These are phyloP conservation scores for Yarrowia phangngaensis DNA, from an alignment of 805 yeast species.

Conservation along the genomic window DNA sequence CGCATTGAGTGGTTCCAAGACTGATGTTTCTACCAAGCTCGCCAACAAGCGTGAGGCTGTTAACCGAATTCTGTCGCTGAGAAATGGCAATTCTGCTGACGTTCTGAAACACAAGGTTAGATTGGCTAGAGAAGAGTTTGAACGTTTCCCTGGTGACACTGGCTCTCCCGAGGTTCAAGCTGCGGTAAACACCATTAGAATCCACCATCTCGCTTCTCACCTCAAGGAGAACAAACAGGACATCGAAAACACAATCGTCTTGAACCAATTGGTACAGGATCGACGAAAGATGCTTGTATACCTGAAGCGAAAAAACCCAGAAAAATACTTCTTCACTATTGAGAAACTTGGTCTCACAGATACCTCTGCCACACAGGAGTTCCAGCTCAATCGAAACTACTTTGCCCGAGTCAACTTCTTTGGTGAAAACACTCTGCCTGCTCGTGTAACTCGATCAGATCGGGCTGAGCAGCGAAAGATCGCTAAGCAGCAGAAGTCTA, in stretches of 20 bases:
- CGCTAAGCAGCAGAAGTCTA: conserved; percentile 20
- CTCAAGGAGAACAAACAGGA: conserved; percentile 69
- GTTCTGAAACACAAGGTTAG: conserved; percentile 54
- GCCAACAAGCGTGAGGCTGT: conserved; percentile 59
- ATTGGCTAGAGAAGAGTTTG: conserved; percentile 75
- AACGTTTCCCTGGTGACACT: conserved; percentile 81
- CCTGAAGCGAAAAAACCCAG: conserved; percentile 73
- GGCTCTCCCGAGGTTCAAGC: conserved; percentile 97
- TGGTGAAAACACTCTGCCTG: conserved; percentile 41
- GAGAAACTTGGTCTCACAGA: conserved; percentile 86
- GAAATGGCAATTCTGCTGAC: conserved; percentile 62
- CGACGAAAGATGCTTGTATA: conserved; percentile 82
- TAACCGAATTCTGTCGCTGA: conserved; percentile 65
- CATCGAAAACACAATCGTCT: conserved; percentile 58
- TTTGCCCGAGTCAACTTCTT: conserved; percentile 40
- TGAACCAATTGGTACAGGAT: conserved; percentile 81
- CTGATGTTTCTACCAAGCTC: conserved; percentile 44
- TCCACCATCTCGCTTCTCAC: conserved; percentile 74
- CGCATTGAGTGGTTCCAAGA: conserved; percentile 31
- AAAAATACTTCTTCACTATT: conserved; percentile 79
- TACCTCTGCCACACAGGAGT: conserved; percentile 70
- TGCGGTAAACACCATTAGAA: conserved; percentile 77
- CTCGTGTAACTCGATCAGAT: conserved; percentile 35
- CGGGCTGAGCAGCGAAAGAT: conserved; percentile 13
- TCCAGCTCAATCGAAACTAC: conserved; percentile 43